A percentile compares a stretch with the other conserved stretches of the same genome.
Conservation (phyloP, 441 rosid genomes). For the Erodium moschatum region DNA sequence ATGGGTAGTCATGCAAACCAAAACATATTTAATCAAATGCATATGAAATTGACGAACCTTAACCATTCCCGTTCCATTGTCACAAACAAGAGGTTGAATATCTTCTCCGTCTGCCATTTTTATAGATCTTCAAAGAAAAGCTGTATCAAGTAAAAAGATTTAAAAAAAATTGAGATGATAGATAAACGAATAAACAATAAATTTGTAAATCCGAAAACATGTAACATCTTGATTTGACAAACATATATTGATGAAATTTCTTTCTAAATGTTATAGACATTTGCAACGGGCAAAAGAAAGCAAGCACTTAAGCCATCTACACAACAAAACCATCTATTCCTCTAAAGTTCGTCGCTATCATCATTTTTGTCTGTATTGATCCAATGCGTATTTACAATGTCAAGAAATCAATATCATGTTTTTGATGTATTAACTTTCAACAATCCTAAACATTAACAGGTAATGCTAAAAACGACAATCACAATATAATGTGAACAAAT, state of each 20-base stretch:
- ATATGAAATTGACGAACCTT: constrained; percentile 32
- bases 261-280: too few relatives aligned
- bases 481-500: not conserved
- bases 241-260: not conserved
- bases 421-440: too few relatives aligned
- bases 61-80: constrained; percentile 34
- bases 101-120: constrained; percentile 48
- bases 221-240: not conserved
- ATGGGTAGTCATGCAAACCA: too few relatives aligned
- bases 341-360: too few relatives aligned
- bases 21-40: not conserved
- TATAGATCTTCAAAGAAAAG: constrained; percentile 26
- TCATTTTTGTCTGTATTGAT: too few relatives aligned
- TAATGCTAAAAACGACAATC: too few relatives aligned
- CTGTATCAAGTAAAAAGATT: not conserved
- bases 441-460: too few relatives aligned
- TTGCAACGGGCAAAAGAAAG: too few relatives aligned
- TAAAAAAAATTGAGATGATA: not conserved
- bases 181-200: not conserved
- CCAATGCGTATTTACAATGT: too few relatives aligned
- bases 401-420: too few relatives aligned
- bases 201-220: not conserved
- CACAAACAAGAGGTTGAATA: constrained; percentile 47
- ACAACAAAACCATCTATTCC: not conserved
- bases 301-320: not conserved